Evolutionary conservation across 208 protist genomes (phyloP).

Genomic region (Acanthamoeba sp.): DNA sequence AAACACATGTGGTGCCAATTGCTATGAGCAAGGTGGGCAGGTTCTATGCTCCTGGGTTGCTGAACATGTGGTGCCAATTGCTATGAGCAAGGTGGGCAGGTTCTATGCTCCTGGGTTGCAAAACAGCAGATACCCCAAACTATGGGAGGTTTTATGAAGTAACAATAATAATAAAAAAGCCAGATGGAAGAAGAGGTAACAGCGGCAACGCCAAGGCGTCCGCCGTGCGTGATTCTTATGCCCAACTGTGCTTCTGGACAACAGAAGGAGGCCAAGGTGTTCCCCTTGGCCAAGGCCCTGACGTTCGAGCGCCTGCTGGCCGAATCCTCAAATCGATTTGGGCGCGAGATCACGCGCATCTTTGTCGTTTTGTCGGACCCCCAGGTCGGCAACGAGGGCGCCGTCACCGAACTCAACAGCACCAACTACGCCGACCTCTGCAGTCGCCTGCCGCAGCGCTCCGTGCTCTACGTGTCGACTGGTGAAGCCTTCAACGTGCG

Average conservation of each 20-base stretch:
- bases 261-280: background rate
- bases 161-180: too few species aligned
- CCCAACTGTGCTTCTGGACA: background rate
- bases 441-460: background rate
- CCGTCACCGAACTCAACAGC: background rate
- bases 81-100: too few species aligned
- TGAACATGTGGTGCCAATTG: too few species aligned
- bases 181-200: background rate
- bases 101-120: too few species aligned
- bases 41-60: too few species aligned
- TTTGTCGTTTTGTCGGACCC: background rate
- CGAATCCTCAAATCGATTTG: background rate
- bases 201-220: background rate
- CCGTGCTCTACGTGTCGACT: background rate
- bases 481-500: background rate
- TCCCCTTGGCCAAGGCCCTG: background rate
- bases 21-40: too few species aligned
- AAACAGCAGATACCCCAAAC: too few species aligned
- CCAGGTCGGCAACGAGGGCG: background rate
- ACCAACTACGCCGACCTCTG: slow-evolving; percentile 2
- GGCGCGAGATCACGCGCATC: background rate
- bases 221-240: background rate
- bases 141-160: too few species aligned
- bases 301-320: background rate
- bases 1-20: too few species aligned